phyloP scores from a whole-genome alignment of 2,329 filamentous ascomycete genomes.

The Sporothrix euskadiensis region DNA sequence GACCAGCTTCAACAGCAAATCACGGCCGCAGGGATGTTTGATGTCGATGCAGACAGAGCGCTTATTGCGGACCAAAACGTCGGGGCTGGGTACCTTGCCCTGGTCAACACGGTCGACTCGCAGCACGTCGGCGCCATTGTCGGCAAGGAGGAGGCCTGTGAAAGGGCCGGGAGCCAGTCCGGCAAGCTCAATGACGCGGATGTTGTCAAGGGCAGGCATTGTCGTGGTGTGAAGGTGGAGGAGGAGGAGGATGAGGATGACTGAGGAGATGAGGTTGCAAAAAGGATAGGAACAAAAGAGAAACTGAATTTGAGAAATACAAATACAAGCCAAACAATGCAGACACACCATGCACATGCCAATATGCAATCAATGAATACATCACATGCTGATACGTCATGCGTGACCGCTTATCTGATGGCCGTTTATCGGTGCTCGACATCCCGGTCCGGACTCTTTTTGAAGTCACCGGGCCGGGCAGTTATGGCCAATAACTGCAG shows the following conservation, averaged over 20 bases:
- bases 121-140: conserved; percentile 5
- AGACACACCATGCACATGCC: not conserved
- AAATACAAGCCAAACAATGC: not conserved
- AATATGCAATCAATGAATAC: too few relatives aligned
- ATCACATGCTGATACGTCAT: not conserved
- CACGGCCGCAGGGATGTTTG: not conserved
- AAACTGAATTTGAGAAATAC: not conserved
- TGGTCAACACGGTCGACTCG: not conserved
- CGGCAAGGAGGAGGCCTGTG: not conserved
- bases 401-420: too few relatives aligned
- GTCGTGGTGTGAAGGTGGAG: not conserved
- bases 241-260: not conserved
- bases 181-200: not conserved
- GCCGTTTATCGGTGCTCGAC: too few relatives aligned
- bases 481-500: not conserved
- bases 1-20: not conserved
- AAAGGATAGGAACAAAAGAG: too few relatives aligned
- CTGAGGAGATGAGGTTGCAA: too few relatives aligned
- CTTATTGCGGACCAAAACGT: not conserved
- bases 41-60: not conserved
- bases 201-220: not conserved
- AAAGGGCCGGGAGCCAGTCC: not conserved
- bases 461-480: not conserved
- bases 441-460: not conserved
- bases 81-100: not conserved